Conservation (phyloP, 495 filamentous ascomycete genomes). For the Darksidea phi region DNA sequence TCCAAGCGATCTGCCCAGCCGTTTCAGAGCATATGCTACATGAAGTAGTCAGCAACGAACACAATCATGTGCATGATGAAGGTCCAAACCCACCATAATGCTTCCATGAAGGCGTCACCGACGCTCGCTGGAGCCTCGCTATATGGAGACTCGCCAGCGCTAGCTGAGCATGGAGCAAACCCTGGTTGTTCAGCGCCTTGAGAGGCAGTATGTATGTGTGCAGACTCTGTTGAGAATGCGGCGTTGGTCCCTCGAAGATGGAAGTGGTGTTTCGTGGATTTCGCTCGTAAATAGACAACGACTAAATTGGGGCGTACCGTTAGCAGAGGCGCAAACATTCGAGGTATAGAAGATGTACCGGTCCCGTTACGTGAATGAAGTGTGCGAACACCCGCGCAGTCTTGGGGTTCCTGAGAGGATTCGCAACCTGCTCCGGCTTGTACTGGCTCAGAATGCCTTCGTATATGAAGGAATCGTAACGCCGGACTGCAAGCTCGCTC, state of each 20-base stretch:
- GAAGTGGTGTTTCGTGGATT: constrained; percentile 75
- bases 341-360: constrained; percentile 36
- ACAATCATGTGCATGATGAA: too few species aligned
- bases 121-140: constrained; percentile 70
- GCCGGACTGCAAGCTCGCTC: constrained; percentile 54
- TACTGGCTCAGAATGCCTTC: constrained; percentile 78
- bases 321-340: too few species aligned
- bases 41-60: too few species aligned
- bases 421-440: constrained; percentile 67
- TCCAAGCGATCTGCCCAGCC: constrained; percentile 71
- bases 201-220: constrained; percentile 90
- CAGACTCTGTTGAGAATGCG: constrained; percentile 69
- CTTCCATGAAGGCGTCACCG: constrained; percentile 75
- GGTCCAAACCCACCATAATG: constrained; percentile 58
- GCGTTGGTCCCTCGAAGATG: constrained; percentile 64
- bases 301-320: constrained; percentile 37
- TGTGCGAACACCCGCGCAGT: constrained; percentile 88
- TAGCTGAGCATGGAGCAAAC: constrained; percentile 86
- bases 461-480: constrained; percentile 65
- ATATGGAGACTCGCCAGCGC: constrained; percentile 87
- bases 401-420: constrained; percentile 76
- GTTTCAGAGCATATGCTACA: constrained; percentile 69
- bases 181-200: constrained; percentile 77
- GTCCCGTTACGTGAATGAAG: constrained; percentile 87
- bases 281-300: constrained; percentile 83